A percentile compares a stretch with the other conserved stretches of the same genome.
phyloP scores from a whole-genome alignment of 140 eudicot genomes.

The Oenanthe javanica region DNA sequence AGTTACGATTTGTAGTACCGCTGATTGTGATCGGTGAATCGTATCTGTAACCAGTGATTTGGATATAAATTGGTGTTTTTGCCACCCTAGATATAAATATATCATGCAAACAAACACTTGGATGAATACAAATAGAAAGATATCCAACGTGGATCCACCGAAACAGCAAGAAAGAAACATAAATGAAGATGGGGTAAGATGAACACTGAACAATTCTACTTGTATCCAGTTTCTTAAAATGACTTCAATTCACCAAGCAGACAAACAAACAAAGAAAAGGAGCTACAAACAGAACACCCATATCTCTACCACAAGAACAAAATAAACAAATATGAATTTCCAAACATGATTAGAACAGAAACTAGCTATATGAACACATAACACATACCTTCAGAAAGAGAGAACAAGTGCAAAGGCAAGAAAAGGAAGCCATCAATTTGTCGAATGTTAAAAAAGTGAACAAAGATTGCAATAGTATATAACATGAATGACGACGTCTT shows the following conservation, averaged over 20 bases:
- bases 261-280: neutral
- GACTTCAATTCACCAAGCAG: neutral
- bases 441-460: neutral
- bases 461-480: too few relatives aligned
- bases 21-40: neutral
- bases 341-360: neutral
- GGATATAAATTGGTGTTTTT: too few relatives aligned
- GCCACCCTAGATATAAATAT: neutral
- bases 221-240: neutral
- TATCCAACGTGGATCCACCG: neutral
- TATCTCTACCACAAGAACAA: neutral
- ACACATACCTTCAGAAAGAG: neutral
- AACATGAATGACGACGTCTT: too few relatives aligned
- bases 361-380: neutral
- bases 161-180: neutral
- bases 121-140: neutral
- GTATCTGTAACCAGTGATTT: too few relatives aligned
- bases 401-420: slow-evolving; percentile 1
- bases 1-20: neutral
- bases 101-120: neutral
- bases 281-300: neutral
- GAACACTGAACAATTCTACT: neutral
- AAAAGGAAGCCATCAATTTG: neutral
- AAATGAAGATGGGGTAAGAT: too few relatives aligned
- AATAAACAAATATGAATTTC: neutral